Percentiles rank a stretch among this genome's conserved stretches.
phyloP scores from a whole-genome alignment of 2,329 filamentous ascomycete genomes.

The Trichoderma lentiforme region DNA sequence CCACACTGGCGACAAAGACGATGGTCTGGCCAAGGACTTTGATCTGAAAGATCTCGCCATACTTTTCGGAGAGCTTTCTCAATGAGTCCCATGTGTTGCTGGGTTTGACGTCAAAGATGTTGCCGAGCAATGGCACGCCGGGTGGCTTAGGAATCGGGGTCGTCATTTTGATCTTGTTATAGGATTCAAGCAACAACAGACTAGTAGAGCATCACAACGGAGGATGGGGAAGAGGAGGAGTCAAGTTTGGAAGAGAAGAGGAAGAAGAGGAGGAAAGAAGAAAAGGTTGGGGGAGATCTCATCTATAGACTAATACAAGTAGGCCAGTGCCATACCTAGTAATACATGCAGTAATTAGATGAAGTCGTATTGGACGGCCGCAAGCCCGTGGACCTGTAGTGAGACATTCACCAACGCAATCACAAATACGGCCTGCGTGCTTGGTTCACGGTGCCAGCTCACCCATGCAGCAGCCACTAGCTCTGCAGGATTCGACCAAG shows the following conservation, averaged over 20 bases:
- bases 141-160: conserved; percentile 35
- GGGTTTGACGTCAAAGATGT: conserved; percentile 35
- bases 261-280: not conserved
- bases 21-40: conserved; percentile 34
- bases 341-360: not conserved
- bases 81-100: conserved; percentile 37
- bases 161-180: conserved; percentile 31
- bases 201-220: not conserved
- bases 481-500: conserved; percentile 8
- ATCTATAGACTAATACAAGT: not conserved
- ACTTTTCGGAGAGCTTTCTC: conserved; percentile 34
- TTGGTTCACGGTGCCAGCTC: conserved; percentile 16
- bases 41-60: conserved; percentile 40
- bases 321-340: not conserved
- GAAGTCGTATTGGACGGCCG: not conserved
- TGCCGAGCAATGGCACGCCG: conserved; percentile 37
- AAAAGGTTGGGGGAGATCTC: not conserved
- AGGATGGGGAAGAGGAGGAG: not conserved
- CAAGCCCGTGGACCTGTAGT: conserved; percentile 12
- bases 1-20: conserved; percentile 46
- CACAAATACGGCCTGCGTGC: not conserved
- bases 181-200: not conserved
- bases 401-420: conserved; percentile 13
- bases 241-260: not conserved
- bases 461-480: conserved; percentile 19